Base-by-base conservation (phyloP, 1,284 basidiomycete species). In the Mycena citricolor region DNA sequence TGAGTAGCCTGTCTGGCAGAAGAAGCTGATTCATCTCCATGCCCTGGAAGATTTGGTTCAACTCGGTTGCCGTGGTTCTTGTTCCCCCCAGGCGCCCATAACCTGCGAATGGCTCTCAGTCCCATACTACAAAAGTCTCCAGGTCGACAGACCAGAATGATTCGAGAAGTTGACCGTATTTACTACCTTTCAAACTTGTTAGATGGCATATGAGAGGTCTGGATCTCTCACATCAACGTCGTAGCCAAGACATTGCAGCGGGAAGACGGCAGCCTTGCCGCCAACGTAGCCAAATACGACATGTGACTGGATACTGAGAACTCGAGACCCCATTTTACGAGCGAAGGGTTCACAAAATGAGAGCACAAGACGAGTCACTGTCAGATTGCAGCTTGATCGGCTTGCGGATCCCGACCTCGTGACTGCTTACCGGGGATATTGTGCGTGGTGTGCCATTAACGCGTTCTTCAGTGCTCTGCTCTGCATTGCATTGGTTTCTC, bases 161-260 rank as follows among this genome's bases (percentile, higher is more conserved):
- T 99, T 99, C 12, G 89, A 90, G 59, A 81, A 97, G 57, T 98
- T 91, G 34, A 98, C 95, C 0, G 94, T 97, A 65, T 98, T 97
- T 30, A 97, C 79, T 19, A 90, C 86, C 79, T 99, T 76, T 67
- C 49, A 71, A 40, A 36, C 17, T 31, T 16, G 28, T 49, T 14
- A 42, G 32, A 41, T 16, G 20, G 29, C 29, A 43, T 32, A 28
- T 5, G 30, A n/a, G 35, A 17, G 28, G 30, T 12, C 30, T 16
- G 12, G 26, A 42, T 22, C 12, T 77, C 74, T 79, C 79, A 91
- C 92, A 70, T 99, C 95, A 30, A 98, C 94, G 55, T 99, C 94
- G 68, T 90, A 98, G 19, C 94, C 95, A 32, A 98, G 78, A 49
- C 91, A 85, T 66, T 98, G 94, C 12, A 98, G 76, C 0, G 95